Evolutionary conservation across 164 flowering plant species (phyloP).

Genomic region (Nelumbo lutea): DNA sequence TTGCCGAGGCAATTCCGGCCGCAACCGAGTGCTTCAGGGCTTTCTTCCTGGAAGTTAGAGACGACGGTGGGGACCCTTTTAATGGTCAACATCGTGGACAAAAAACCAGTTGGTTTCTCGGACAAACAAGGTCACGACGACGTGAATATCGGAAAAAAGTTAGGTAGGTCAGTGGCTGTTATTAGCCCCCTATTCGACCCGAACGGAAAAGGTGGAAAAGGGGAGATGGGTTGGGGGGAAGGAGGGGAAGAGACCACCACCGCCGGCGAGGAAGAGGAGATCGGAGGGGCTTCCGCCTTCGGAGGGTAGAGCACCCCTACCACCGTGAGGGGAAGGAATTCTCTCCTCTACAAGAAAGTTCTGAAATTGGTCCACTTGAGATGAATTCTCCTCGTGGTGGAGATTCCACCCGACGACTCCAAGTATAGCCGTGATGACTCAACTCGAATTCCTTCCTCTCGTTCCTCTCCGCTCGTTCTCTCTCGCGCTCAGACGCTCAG

Average conservation of each 20-base stretch:
- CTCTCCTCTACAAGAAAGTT: conserved; percentile 6
- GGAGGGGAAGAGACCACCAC: conserved; percentile 25
- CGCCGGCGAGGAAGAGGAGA: conserved; percentile 73
- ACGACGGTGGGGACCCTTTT: conserved; percentile 77
- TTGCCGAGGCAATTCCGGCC: conserved; percentile 70
- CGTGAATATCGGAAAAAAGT: too few species aligned
- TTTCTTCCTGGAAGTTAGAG: conserved; percentile 62
- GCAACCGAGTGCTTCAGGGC: conserved; percentile 37
- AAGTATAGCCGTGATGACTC: conserved; percentile 35
- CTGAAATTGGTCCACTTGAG: conserved; percentile 9
- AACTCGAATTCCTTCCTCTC: neutral
- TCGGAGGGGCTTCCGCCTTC: conserved; percentile 81
- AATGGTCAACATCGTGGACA: conserved; percentile 45
- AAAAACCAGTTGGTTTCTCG: too few species aligned
- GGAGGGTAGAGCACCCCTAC: conserved; percentile 72
- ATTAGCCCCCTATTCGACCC: too few species aligned
- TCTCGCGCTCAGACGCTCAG: neutral
- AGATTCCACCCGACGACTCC: conserved; percentile 22
- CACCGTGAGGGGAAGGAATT: conserved; percentile 72
- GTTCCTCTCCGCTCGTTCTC: neutral
- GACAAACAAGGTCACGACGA: neutral
- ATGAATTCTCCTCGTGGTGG: conserved; percentile 14
- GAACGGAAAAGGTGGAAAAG: neutral
- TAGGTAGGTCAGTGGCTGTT: too few species aligned
- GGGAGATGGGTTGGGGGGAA: neutral